These are phyloP conservation scores for Globisporangium emineosum DNA, from an alignment of 352 stramenopile genomes.

Conservation along the genomic window DNA sequence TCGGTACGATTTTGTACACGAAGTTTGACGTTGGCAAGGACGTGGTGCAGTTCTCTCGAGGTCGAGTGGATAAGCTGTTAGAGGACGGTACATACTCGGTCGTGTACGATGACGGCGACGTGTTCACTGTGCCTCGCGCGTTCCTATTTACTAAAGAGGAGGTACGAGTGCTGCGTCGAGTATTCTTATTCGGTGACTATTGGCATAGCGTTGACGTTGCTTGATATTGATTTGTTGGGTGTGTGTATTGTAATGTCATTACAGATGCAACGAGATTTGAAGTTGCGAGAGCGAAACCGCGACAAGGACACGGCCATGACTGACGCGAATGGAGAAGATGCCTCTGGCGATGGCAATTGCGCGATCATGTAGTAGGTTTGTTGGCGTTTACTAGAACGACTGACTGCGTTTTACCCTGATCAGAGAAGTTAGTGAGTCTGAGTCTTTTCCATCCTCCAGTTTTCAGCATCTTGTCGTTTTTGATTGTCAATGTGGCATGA, in stretches of 20 bases:
- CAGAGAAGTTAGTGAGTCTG: neutral
- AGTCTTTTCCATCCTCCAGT: neutral
- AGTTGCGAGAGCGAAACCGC: conserved; percentile 9
- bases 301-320: neutral
- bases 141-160: conserved; percentile 48
- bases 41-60: conserved; percentile 41
- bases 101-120: conserved; percentile 58
- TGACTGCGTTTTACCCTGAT: neutral
- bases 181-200: neutral
- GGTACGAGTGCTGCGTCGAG: conserved; percentile 29
- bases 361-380: conserved; percentile 14
- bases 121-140: conserved; percentile 35
- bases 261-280: conserved; percentile 39
- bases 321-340: neutral
- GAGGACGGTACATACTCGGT: conserved; percentile 41
- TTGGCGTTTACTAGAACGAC: neutral
- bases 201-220: conserved; percentile 7
- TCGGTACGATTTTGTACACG: conserved; percentile 36
- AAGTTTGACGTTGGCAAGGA: conserved; percentile 38
- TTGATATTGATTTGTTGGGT: neutral
- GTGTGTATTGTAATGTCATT: conserved; percentile 6
- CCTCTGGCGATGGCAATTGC: conserved; percentile 6
- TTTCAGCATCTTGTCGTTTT: neutral
- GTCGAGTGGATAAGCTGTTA: conserved; percentile 37
- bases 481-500: neutral